Evolutionary conservation across 257 asterid genomes (phyloP).

Genomic region (Jaltomata sinuosa): DNA sequence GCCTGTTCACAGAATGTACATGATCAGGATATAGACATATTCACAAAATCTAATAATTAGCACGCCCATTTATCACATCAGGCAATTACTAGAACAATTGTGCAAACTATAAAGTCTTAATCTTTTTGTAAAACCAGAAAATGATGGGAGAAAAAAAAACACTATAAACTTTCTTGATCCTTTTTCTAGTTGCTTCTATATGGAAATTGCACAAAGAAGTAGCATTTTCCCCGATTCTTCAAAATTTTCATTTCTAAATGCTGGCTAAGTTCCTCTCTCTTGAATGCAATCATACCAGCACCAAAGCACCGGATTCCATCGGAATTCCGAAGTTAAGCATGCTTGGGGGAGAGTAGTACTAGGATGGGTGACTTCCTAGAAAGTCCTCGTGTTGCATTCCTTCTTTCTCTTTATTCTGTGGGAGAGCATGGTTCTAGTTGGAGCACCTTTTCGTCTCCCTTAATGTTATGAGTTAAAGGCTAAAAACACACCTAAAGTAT

Average conservation of each 20-base stretch:
- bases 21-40: background rate
- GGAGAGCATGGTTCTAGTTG: too few relatives aligned
- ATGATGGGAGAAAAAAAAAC: background rate
- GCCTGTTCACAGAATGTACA: slow-evolving; percentile 41
- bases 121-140: background rate
- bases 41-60: background rate
- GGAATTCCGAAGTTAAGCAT: too few relatives aligned
- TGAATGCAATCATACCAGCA: too few relatives aligned
- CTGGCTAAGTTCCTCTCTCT: background rate
- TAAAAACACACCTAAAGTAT: too few relatives aligned
- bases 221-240: background rate
- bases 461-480: too few relatives aligned
- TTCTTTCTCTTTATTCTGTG: too few relatives aligned
- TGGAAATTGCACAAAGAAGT: background rate
- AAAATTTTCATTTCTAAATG: background rate
- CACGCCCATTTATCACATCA: background rate
- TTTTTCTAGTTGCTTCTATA: background rate
- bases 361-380: too few relatives aligned
- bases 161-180: background rate
- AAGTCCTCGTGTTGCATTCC: too few relatives aligned
- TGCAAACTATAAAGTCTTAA: background rate
- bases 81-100: background rate
- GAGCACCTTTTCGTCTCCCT: too few relatives aligned
- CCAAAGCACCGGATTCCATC: too few relatives aligned
- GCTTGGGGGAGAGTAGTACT: too few relatives aligned